phyloP scores from a whole-genome alignment of 257 asterid genomes.

The Thymus mandschuricus region DNA sequence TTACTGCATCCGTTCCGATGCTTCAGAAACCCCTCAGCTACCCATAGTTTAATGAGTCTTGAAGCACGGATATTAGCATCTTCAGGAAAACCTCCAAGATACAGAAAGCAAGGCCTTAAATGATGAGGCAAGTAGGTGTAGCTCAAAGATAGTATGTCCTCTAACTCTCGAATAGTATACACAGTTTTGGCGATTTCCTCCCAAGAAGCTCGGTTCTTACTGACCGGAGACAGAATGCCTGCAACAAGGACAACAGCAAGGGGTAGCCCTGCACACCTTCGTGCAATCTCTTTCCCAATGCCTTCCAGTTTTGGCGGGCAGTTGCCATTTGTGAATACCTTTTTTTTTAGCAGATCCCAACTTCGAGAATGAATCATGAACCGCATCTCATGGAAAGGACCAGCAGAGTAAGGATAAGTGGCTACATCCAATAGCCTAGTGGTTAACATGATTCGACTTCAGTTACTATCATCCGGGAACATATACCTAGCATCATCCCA shows the following conservation, averaged over 20 bases:
- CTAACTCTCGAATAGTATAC: neutral
- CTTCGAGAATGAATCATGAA: constrained; percentile 6
- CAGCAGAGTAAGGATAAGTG: neutral
- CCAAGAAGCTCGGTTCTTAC: constrained; percentile 1
- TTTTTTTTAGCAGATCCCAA: constrained; percentile 14
- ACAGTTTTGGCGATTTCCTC: neutral
- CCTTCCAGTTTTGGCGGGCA: neutral
- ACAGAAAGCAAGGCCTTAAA: constrained; percentile 21
- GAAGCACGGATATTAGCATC: constrained; percentile 8
- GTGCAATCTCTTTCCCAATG: constrained; percentile 10
- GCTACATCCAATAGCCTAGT: constrained; percentile 17
- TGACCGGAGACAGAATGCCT: neutral
- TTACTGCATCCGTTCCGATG: neutral
- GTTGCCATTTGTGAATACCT: neutral
- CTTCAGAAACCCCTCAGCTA: neutral
- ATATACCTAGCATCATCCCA: neutral
- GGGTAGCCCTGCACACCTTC: neutral
- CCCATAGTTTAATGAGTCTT: constrained; percentile 4
- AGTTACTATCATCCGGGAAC: neutral
- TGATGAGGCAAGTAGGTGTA: constrained; percentile 23
- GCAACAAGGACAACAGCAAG: constrained; percentile 12
- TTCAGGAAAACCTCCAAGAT: neutral
- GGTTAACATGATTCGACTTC: neutral
- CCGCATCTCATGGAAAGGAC: constrained; percentile 9
- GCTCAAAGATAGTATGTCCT: constrained; percentile 19